Evolutionary conservation across 306 rosid species (phyloP), one percentile per base, ranked within the genome.

Genomic region (Senna tora): DNA sequence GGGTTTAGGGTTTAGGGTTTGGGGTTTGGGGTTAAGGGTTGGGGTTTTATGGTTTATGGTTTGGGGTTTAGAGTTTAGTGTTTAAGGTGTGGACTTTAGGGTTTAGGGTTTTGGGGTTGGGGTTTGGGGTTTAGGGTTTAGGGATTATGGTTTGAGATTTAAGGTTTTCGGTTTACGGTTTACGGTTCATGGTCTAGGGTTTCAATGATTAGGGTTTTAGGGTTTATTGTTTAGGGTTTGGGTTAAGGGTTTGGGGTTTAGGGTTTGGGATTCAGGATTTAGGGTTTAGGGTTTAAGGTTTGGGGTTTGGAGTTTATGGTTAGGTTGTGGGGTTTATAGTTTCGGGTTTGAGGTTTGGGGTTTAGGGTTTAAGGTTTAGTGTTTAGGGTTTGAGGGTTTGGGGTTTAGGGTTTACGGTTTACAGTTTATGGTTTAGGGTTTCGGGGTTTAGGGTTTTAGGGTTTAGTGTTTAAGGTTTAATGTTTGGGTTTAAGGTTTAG

Each of bases 31-130:
- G n/a, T n/a, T n/a, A n/a, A n/a, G n/a, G n/a, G n/a, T n/a, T n/a
- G n/a, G n/a, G n/a, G n/a, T n/a, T n/a, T n/a, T n/a, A n/a, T n/a
- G n/a, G n/a, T n/a, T n/a, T n/a, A n/a, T n/a, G n/a, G n/a, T n/a
- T n/a, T n/a, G n/a, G 68, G 68, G 68, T 63, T 63, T 63, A 63
- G 68, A 50, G 68, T 63, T 63, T 63, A 63, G 68, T 47, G 41
- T 36, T 36, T 36, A 36, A 7, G 68, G 38, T 63, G 36, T 34
- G 54, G 71, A 55, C 25, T 25, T 43, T 41, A 53, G 68, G 68
- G 16, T 65, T 65, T 12, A 33, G 71, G 69, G 16, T n/a, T 63
- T 15, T 6, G 30, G 68, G 15, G 38, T 63, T 19, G 13, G 47
- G 68, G 32, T n/a, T n/a, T n/a, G n/a, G n/a, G n/a, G n/a, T n/a